A percentile compares a stretch with the other conserved stretches of the same genome.
Evolutionary conservation across 2,329 filamentous ascomycete genomes (phyloP).

Genomic region (Fusarium sp.): DNA sequence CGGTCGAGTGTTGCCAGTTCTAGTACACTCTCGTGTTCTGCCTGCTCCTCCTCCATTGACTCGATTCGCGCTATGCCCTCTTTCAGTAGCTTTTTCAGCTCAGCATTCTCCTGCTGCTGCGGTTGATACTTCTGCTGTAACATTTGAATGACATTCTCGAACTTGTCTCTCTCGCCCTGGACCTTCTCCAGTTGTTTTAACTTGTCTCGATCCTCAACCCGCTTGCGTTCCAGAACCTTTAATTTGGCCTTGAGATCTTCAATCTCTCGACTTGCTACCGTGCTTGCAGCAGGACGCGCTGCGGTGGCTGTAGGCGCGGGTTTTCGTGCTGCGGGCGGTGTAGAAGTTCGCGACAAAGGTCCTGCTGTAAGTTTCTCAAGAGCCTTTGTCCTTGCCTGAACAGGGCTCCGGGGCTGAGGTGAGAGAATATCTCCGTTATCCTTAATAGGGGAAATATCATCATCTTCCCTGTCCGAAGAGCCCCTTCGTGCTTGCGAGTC

Average conservation of each 20-base stretch:
- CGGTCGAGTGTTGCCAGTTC: constrained; percentile 91
- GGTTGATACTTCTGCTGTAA: constrained; percentile 90
- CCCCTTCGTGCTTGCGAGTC: constrained; percentile 62
- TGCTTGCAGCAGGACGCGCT: constrained; percentile 57
- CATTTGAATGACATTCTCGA: constrained; percentile 88
- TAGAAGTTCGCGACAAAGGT: constrained; percentile 48
- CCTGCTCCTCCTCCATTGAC: constrained; percentile 77
- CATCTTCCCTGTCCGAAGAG: constrained; percentile 55
- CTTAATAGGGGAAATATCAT: constrained; percentile 59
- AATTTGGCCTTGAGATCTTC: constrained; percentile 92
- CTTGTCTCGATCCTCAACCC: constrained; percentile 86
- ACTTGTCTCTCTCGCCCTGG: constrained; percentile 81
- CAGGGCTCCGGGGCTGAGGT: constrained; percentile 65
- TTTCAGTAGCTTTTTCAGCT: constrained; percentile 82
- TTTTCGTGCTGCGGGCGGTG: constrained; percentile 52
- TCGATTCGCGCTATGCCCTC: constrained; percentile 79
- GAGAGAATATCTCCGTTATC: constrained; percentile 65
- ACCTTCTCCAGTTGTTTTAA: constrained; percentile 82
- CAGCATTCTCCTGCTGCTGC: constrained; percentile 82
- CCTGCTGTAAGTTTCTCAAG: constrained; percentile 65
- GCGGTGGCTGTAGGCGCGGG: constrained; percentile 48
- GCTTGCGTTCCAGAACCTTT: constrained; percentile 87
- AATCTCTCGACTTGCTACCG: constrained; percentile 74
- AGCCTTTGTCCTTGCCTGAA: constrained; percentile 63
- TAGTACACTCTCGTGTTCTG: constrained; percentile 85